A percentile compares a stretch with the other conserved stretches of the same genome.
Evolutionary conservation across 148 eudicot species (phyloP).

Genomic region (Nepenthes gracilis): DNA sequence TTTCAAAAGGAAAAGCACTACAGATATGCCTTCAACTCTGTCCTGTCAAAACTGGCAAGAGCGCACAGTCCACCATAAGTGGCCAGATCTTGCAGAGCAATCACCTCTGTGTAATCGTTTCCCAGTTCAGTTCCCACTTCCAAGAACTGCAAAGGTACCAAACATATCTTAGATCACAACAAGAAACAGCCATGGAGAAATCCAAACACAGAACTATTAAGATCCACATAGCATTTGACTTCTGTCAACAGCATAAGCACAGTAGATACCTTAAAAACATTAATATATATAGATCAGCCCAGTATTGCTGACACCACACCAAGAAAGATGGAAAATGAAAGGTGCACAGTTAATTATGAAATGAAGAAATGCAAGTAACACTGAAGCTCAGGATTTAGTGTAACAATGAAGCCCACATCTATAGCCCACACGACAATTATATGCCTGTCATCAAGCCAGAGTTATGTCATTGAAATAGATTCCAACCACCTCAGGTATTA

Average conservation of each 20-base stretch:
- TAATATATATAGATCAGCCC: not conserved
- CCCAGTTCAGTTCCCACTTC: conserved; percentile 81
- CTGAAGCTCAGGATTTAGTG: too few relatives aligned
- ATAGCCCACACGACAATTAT: too few relatives aligned
- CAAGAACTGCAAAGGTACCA: conserved; percentile 51
- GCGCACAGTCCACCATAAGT: conserved; percentile 98
- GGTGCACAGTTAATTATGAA: too few relatives aligned
- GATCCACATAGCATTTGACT: not conserved
- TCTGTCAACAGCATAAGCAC: too few relatives aligned
- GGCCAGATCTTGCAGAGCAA: conserved; percentile 94
- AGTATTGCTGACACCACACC: too few relatives aligned
- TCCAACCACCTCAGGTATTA: too few relatives aligned
- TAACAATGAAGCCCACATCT: too few relatives aligned
- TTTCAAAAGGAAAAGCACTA: not conserved
- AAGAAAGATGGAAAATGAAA: too few relatives aligned
- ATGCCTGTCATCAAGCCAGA: too few relatives aligned
- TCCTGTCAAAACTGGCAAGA: conserved; percentile 87
- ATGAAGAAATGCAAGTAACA: too few relatives aligned
- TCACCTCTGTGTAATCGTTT: conserved; percentile 73
- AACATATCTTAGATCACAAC: not conserved
- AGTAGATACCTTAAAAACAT: too few relatives aligned
- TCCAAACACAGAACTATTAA: not conserved
- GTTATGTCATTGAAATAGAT: too few relatives aligned
- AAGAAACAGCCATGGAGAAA: not conserved
- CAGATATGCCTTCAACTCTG: conserved; percentile 73